These are phyloP conservation scores for Entomortierella beljakovae DNA, from an alignment of 192 early-diverging fungal genomes.

Conservation along the genomic window DNA sequence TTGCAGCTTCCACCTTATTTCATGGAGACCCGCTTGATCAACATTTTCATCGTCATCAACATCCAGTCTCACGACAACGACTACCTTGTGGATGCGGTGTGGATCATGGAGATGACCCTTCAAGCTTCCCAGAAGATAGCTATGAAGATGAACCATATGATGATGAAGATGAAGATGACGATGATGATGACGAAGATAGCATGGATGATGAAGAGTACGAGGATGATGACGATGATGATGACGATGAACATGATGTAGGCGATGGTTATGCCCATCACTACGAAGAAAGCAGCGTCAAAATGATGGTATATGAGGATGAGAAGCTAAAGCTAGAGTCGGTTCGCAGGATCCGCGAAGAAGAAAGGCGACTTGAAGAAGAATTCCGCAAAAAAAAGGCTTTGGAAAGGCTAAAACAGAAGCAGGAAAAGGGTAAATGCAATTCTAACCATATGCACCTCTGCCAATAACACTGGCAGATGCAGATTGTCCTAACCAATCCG, in stretches of 20 bases:
- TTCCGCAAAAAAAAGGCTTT: conserved; percentile 36
- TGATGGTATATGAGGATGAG: conserved; percentile 53
- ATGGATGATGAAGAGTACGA: conserved; percentile 36
- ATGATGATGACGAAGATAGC: conserved; percentile 26
- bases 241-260: conserved; percentile 48
- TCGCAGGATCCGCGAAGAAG: conserved; percentile 44
- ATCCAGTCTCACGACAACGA: conserved; percentile 17
- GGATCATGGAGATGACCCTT: conserved; percentile 35
- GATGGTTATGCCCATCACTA: conserved; percentile 54
- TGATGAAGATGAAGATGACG: conserved; percentile 42
- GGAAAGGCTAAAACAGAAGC: conserved; percentile 42
- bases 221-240: conserved; percentile 50
- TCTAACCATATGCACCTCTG: no score
- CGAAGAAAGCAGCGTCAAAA: conserved; percentile 46
- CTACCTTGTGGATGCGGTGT: conserved; percentile 28
- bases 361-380: conserved; percentile 47
- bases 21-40: conserved; percentile 32
- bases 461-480: background rate
- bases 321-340: conserved; percentile 49
- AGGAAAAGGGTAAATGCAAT: conserved; percentile 35
- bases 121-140: conserved; percentile 51
- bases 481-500: background rate
- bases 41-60: conserved; percentile 32
- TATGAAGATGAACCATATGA: conserved; percentile 54
- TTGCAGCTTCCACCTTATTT: conserved; percentile 33